A percentile compares a stretch with the other conserved stretches of the same genome.
Evolutionary conservation across 306 rosid genomes (phyloP).

Genomic region (Quercus mongolica): DNA sequence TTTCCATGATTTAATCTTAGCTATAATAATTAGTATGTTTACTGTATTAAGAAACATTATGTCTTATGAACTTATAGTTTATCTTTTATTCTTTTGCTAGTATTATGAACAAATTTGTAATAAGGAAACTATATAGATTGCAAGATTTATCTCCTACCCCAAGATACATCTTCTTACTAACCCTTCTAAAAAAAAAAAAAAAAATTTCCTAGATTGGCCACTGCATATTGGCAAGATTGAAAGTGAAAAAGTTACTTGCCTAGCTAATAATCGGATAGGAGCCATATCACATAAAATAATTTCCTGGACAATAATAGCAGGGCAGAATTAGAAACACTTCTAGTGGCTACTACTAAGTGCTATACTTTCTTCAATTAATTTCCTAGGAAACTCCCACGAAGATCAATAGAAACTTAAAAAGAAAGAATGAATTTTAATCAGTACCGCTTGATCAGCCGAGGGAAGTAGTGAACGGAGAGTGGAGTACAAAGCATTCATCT

Average conservation of each 20-base stretch:
- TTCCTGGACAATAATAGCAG: background rate
- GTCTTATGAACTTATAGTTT: too few relatives aligned
- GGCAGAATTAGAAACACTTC: background rate
- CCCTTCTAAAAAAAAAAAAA: too few relatives aligned
- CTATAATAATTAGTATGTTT: too few relatives aligned
- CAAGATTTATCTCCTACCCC: too few relatives aligned
- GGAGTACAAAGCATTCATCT: slow-evolving; percentile 55
- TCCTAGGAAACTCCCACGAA: background rate
- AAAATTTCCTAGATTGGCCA: background rate
- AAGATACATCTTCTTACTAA: too few relatives aligned
- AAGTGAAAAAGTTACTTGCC: background rate
- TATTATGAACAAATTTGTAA: too few relatives aligned
- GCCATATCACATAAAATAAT: too few relatives aligned
- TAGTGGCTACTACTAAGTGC: background rate
- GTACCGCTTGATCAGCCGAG: slow-evolving; percentile 48
- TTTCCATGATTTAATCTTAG: too few relatives aligned
- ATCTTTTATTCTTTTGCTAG: too few relatives aligned
- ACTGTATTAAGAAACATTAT: too few relatives aligned
- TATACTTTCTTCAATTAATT: background rate
- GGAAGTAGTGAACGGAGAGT: slow-evolving; percentile 77
- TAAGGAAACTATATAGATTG: too few relatives aligned
- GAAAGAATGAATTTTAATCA: background rate
- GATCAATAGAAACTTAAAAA: background rate
- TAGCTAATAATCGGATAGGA: background rate
- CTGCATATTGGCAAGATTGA: background rate